A percentile compares a stretch with the other conserved stretches of the same genome.
Conservation (phyloP, 129 eudicot species). For the Pittosporum tobira region DNA sequence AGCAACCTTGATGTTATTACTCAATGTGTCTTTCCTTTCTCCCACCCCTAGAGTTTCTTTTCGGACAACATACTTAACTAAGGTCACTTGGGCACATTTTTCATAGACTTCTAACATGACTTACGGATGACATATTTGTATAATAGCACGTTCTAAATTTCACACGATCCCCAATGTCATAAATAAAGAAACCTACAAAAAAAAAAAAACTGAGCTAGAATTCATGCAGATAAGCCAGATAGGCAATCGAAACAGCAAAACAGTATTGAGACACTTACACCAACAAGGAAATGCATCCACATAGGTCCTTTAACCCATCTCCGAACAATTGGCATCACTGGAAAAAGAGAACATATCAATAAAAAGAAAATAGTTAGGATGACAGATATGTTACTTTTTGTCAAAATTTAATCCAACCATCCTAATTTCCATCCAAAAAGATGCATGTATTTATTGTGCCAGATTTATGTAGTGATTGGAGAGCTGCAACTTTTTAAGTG, state of each 20-base stretch:
- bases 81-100: background rate
- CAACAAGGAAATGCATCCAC: conserved; percentile 86
- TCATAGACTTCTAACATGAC: background rate
- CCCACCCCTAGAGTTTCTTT: too few species aligned
- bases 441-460: too few species aligned
- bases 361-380: background rate
- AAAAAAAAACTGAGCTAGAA: background rate
- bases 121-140: too few species aligned
- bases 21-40: too few species aligned
- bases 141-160: too few species aligned
- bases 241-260: background rate
- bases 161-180: background rate
- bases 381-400: background rate
- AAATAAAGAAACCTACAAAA: too few species aligned
- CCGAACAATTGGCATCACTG: conserved; percentile 82
- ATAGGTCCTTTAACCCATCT: conserved; percentile 79
- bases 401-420: too few species aligned
- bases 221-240: background rate
- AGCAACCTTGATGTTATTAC: too few species aligned
- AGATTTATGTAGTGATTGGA: too few species aligned
- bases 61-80: background rate
- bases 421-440: background rate
- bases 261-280: conserved; percentile 43
- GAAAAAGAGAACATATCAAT: conserved; percentile 6
- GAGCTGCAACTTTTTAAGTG: too few species aligned